Evolutionary conservation across 1,284 basidiomycete species (phyloP), one percentile per base, ranked within the genome.

Genomic region (Ceratobasidium papillatum): DNA sequence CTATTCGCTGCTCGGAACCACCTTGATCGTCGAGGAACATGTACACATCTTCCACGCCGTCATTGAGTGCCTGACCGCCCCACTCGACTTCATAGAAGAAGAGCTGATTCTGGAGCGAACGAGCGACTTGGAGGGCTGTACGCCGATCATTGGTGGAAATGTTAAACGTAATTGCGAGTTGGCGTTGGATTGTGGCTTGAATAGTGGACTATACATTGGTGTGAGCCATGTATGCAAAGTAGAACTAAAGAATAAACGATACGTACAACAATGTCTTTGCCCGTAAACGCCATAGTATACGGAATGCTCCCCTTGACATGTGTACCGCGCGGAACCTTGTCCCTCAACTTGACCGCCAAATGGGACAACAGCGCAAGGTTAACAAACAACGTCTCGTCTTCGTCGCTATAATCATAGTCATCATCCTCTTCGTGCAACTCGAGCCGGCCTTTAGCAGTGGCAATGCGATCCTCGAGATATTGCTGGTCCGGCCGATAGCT

Each of bases 61-160:
- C 97, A 75, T 92, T 90, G 58, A 99, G 83, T 0, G 91, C 86
- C 30, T 90, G 89, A 74, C 91, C 90, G 41, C 94, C 95, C 94
- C 96, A 98, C 81, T 98, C 96, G 7, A 98, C 96, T 81, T 99
- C 97, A 81, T 97, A 95, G 81, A 99, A 96, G 86, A 96, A 98
- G 7, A 98, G 87, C 81, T 97, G 94, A 76, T 89, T 91, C 79
- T 99, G 96, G 36, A 99, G 85, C 77, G 93, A 93, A 34, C 94
- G 90, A 0, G 95, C 96, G 14, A 98, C 90, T 78, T 91, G 89
- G 12, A 98, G 85, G 1, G 96, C 95, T 14, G 92, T 90, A 32
- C 92, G 87, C 2, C 95, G 87, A 79, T 95, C 94, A 73, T 85
- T 87, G 0, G 87, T 87, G 0, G 89, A 87, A 36, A 90, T 86